Evolutionary conservation across 495 filamentous ascomycete species (phyloP).

Genomic region (Penicillium samsonianum): DNA sequence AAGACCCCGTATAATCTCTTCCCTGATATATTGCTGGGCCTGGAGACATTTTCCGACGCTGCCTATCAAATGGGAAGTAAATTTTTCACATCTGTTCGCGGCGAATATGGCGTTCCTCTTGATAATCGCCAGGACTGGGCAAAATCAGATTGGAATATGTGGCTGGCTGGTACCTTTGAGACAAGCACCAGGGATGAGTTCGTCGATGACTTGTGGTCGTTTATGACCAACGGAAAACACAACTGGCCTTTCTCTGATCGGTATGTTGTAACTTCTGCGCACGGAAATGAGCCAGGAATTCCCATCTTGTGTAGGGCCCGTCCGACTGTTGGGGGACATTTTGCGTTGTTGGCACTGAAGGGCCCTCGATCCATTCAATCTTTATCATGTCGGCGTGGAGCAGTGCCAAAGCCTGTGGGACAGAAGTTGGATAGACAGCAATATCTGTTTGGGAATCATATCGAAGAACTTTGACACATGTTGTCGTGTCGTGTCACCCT

Average conservation of each 20-base stretch:
- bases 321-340: constrained; percentile 59
- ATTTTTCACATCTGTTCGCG: constrained; percentile 42
- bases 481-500: neutral
- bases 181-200: constrained; percentile 35
- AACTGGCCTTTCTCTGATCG: constrained; percentile 52
- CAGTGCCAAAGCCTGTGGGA: neutral
- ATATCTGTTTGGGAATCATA: constrained; percentile 5
- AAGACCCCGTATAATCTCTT: constrained; percentile 50
- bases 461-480: constrained; percentile 17
- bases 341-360: constrained; percentile 50
- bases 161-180: constrained; percentile 41
- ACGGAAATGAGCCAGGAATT: constrained; percentile 38
- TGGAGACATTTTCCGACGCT: constrained; percentile 40
- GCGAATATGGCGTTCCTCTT: constrained; percentile 47
- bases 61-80: constrained; percentile 41
- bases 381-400: constrained; percentile 10
- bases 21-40: constrained; percentile 46
- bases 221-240: constrained; percentile 51
- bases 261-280: constrained; percentile 39
- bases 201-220: constrained; percentile 46
- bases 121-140: constrained; percentile 48
- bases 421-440: neutral
- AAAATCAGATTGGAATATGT: constrained; percentile 56
- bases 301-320: constrained; percentile 51
- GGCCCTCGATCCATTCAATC: constrained; percentile 34